Base-by-base conservation (phyloP, 345 rosid genomes). In the Citrus sp. region DNA sequence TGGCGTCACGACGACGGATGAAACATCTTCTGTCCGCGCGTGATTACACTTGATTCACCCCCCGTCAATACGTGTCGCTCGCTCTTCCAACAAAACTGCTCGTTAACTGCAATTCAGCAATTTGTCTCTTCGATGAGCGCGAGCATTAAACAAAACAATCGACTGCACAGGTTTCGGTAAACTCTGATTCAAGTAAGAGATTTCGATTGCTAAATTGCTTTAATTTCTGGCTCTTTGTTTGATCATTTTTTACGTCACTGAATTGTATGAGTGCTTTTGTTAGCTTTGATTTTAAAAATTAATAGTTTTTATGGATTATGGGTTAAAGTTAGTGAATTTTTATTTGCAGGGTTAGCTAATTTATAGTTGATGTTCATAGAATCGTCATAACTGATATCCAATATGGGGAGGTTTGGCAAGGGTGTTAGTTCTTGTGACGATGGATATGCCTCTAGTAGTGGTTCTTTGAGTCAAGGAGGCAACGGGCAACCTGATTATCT, bases 351-450 rank as follows among this genome's bases (percentile, higher is more conserved):
- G 37, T 75, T 55, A 19, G 6, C 13, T 8, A 38, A 32, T 37
- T 38, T 1, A 27, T 73, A 0, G 13, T 54, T 54, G 58, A 54
- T 54, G 58, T 18, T 54, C 58, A 54, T 54, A 18, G 58, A 54
- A 16, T 54, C 51, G 2, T 76, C 30, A 30, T 59, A 70, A 59
- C 18, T 61, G 28, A 28, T 51, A 63, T 38, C 27, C 68, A 76
- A 87, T 46, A 46, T 89, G 90, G 79, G 72, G 67, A 25, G 84
- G 73, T 24, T 19, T 67, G 42, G 59, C 4, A 89, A 78, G 78
- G 72, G 22, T 71, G 16, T 6, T 70, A 56, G 24, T 25, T 32
- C 19, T 21, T 80, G 86, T 51, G 72, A 74, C 54, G 89, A 84
- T 55, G 85, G 79, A 54, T 67, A 38, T 81, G 62, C 28, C 40